A percentile compares a stretch with the other conserved stretches of the same genome.
phyloP scores from a whole-genome alignment of 192 early-diverging fungal genomes.

The Backusella morwellensis region DNA sequence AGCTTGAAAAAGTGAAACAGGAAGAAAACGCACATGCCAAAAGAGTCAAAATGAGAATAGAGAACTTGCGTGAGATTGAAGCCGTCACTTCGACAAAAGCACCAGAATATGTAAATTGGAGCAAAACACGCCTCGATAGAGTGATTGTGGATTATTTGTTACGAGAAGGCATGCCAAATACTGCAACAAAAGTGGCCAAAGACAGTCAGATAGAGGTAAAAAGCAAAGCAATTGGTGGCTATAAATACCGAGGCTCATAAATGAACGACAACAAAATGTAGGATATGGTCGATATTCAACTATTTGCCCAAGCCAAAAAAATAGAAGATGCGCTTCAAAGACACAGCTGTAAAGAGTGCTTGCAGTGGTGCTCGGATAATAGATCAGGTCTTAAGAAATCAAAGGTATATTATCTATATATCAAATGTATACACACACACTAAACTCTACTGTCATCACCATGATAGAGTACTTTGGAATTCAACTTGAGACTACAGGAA shows the following conservation, averaged over 20 bases:
- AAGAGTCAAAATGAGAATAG: conserved; percentile 68
- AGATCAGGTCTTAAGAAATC: conserved; percentile 84
- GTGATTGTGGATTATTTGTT: conserved; percentile 96
- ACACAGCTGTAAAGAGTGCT: conserved; percentile 81
- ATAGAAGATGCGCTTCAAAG: conserved; percentile 78
- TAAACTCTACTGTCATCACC: no score
- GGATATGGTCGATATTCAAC: conserved; percentile 86
- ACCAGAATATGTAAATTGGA: conserved; percentile 83
- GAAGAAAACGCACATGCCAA: conserved; percentile 74
- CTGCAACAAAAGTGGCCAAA: conserved; percentile 69
- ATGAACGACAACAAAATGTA: conserved; percentile 16
- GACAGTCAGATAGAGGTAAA: conserved; percentile 63
- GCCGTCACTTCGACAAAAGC: conserved; percentile 60
- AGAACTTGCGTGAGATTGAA: conserved; percentile 75
- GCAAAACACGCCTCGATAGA: conserved; percentile 79
- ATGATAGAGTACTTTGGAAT: conserved; percentile 89
- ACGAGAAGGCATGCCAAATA: conserved; percentile 75
- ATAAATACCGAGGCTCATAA: neutral
- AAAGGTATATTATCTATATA: conserved; percentile 49
- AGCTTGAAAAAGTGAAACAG: conserved; percentile 68
- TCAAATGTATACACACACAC: neutral
- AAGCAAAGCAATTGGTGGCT: no score
- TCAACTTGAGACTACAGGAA: conserved; percentile 94
- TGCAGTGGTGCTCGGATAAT: conserved; percentile 96
- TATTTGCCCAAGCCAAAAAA: conserved; percentile 80